These are phyloP conservation scores for Catharanthus roseus DNA, from an alignment of 257 asterid species.

Conservation along the genomic window DNA sequence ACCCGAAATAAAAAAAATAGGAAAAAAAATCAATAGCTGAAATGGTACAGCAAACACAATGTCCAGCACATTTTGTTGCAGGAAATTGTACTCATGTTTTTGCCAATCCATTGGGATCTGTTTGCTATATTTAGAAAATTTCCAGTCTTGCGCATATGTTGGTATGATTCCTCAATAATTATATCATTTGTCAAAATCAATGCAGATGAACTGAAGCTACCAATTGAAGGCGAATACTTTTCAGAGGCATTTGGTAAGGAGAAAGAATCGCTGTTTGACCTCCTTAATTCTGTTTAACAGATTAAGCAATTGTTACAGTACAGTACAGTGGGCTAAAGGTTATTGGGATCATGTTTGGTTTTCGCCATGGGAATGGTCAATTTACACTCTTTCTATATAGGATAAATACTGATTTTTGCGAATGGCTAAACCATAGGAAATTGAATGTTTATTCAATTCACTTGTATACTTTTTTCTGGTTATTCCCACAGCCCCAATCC, in stretches of 20 bases:
- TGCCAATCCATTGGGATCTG: not conserved
- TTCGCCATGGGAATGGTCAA: not conserved
- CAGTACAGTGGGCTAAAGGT: not conserved
- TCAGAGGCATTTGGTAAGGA: slow-evolving; percentile 68
- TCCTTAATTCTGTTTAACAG: not conserved
- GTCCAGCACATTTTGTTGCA: not conserved
- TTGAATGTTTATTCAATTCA: not conserved
- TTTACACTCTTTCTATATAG: not conserved
- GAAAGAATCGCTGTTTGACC: not conserved
- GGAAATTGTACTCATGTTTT: slow-evolving; percentile 5
- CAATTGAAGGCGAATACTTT: slow-evolving; percentile 49
- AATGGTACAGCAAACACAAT: not conserved
- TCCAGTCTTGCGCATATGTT: not conserved
- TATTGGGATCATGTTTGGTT: not conserved
- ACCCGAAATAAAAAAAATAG: no score
- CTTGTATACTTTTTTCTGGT: not conserved
- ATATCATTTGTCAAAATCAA: slow-evolving; percentile 5
- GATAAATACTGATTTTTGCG: no score
- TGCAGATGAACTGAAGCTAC: slow-evolving; percentile 74
- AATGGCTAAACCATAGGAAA: not conserved
- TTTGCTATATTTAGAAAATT: not conserved
- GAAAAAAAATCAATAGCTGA: not conserved
- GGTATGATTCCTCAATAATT: slow-evolving; percentile 1
- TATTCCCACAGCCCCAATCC: not conserved
- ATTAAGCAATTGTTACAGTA: not conserved